Evolutionary conservation across 2,329 filamentous ascomycete species (phyloP).

Genomic region (Colletotrichum acutatum): DNA sequence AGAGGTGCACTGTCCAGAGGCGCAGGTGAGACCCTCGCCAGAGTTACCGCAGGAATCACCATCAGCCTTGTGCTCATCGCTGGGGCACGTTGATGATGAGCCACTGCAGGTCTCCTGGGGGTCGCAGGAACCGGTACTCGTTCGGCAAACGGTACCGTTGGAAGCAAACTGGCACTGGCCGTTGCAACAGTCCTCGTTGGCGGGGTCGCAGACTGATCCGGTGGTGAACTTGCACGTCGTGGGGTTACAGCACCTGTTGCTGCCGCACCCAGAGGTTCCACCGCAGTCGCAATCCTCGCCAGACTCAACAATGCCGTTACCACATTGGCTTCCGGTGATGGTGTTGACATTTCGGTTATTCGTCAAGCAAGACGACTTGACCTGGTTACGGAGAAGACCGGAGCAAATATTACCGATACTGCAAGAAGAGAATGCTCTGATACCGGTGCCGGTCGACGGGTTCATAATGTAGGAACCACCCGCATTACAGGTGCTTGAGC

Average conservation of each 20-base stretch:
- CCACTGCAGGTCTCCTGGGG: slow-evolving; percentile 87
- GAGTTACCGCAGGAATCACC: slow-evolving; percentile 75
- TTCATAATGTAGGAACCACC: slow-evolving; percentile 93
- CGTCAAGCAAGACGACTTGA: slow-evolving; percentile 82
- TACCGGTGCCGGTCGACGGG: slow-evolving; percentile 79
- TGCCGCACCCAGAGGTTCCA: slow-evolving; percentile 75
- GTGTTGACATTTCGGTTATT: slow-evolving; percentile 86
- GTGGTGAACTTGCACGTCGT: slow-evolving; percentile 86
- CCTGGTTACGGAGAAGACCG: slow-evolving; percentile 80
- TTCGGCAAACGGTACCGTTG: slow-evolving; percentile 80
- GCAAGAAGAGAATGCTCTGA: slow-evolving; percentile 87
- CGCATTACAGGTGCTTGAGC: slow-evolving; percentile 75
- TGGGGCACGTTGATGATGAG: slow-evolving; percentile 76
- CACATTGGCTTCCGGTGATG: slow-evolving; percentile 86
- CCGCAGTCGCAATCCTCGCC: slow-evolving; percentile 98
- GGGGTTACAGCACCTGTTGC: slow-evolving; percentile 86
- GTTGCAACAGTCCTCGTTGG: slow-evolving; percentile 86
- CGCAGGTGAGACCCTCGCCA: slow-evolving; percentile 76
- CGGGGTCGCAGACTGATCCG: slow-evolving; percentile 80
- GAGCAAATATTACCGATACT: slow-evolving; percentile 94
- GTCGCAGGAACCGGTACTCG: slow-evolving; percentile 84
- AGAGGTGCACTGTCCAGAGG: slow-evolving; percentile 94
- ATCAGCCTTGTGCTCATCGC: slow-evolving; percentile 75
- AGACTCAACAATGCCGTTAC: slow-evolving; percentile 91
- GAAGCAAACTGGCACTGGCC: slow-evolving; percentile 73